These are phyloP conservation scores for Rostrohypoxylon terebratum DNA, from an alignment of 495 filamentous ascomycete species.

Conservation along the genomic window DNA sequence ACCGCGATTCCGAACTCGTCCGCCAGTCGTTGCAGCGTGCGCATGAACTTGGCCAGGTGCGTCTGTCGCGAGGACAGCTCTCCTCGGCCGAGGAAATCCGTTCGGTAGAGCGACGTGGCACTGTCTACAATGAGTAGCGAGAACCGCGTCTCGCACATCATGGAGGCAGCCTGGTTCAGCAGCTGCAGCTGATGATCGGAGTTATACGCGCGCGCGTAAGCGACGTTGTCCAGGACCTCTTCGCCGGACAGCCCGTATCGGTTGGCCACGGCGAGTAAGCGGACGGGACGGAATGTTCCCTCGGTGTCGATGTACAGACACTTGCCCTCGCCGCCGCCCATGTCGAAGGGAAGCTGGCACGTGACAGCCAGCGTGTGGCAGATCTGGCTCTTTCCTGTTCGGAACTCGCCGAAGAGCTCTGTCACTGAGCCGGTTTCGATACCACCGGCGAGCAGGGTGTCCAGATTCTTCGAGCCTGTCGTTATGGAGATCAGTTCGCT, in stretches of 20 bases:
- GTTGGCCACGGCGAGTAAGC: conserved; percentile 89
- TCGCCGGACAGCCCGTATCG: conserved; percentile 94
- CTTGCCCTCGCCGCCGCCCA: conserved; percentile 98
- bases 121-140: conserved; percentile 95
- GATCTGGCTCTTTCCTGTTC: conserved; percentile 97
- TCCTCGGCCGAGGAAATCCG: conserved; percentile 93
- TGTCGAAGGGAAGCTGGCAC: conserved; percentile 96
- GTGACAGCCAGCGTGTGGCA: conserved; percentile 99
- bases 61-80: conserved; percentile 90
- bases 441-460: conserved; percentile 93
- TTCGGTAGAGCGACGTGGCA: conserved; percentile 93
- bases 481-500: conserved; percentile 98
- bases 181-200: conserved; percentile 96
- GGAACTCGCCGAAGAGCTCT: conserved; percentile 98
- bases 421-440: conserved; percentile 97
- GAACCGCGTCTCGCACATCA: conserved; percentile 99
- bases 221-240: conserved; percentile 97
- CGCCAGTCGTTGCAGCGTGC: conserved; percentile 90
- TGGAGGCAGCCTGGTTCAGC: conserved; percentile 91
- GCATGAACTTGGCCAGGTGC: conserved; percentile 97
- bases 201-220: conserved; percentile 97
- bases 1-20: conserved; percentile 99
- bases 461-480: conserved; percentile 95
- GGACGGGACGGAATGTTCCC: conserved; percentile 94
- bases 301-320: conserved; percentile 99